A percentile compares a stretch with the other conserved stretches of the same genome.
These are phyloP conservation scores for Sesbania bispinosa DNA, from an alignment of 306 rosid species.

Conservation along the genomic window DNA sequence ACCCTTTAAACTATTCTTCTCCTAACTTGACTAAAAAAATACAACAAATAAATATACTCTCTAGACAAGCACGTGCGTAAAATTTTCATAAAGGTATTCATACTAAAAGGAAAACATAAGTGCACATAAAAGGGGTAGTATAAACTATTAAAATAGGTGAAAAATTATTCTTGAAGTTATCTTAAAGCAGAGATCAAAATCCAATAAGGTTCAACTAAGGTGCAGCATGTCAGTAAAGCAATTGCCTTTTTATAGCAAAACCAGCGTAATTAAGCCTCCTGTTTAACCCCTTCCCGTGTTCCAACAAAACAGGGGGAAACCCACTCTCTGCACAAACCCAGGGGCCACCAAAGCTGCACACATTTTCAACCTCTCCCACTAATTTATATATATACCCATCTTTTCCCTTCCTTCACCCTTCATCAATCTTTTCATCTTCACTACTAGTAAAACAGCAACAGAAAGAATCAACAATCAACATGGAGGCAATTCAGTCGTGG, in stretches of 20 bases:
- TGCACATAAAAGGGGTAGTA: too few relatives aligned
- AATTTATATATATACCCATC: constrained; percentile 28
- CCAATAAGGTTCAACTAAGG: too few relatives aligned
- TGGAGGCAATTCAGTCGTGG: constrained; percentile 77
- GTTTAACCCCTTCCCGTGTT: constrained; percentile 45
- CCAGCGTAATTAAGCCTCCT: constrained; percentile 24
- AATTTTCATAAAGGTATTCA: too few relatives aligned
- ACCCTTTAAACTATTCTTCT: too few relatives aligned
- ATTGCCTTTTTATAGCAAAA: not conserved
- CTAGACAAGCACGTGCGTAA: too few relatives aligned
- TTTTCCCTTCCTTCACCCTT: not conserved
- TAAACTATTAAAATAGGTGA: too few relatives aligned
- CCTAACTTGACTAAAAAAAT: too few relatives aligned
- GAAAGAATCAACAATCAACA: not conserved
- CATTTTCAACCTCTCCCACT: not conserved
- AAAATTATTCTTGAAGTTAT: too few relatives aligned
- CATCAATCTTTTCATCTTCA: not conserved
- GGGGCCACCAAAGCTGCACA: constrained; percentile 33
- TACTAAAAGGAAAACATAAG: too few relatives aligned
- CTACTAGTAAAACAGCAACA: not conserved
- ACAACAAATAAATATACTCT: too few relatives aligned
- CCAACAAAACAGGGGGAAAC: constrained; percentile 6
- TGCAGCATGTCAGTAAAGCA: too few relatives aligned
- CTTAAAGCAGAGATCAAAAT: too few relatives aligned
- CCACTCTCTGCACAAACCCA: constrained; percentile 31